Percentiles rank a stretch among this genome's conserved stretches.
These are phyloP conservation scores for Aspergillus sp. DNA, from an alignment of 2,329 filamentous ascomycete genomes.

Conservation along the genomic window DNA sequence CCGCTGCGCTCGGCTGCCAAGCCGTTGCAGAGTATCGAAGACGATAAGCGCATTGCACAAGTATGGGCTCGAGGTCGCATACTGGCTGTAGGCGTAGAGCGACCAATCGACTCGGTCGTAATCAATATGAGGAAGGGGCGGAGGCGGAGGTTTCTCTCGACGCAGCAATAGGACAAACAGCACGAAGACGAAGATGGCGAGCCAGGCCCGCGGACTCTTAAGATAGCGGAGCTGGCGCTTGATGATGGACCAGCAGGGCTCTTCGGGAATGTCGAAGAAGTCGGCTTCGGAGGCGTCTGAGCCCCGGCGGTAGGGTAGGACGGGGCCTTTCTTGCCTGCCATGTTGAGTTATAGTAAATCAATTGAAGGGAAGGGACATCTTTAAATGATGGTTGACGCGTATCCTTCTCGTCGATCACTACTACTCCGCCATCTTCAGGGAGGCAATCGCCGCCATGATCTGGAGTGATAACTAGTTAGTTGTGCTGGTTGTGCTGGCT, in stretches of 20 bases:
- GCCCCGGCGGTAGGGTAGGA: constrained; percentile 29
- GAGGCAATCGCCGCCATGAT: background rate
- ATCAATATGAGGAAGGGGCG: constrained; percentile 28
- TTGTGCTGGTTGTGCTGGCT: background rate
- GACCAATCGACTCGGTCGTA: constrained; percentile 44
- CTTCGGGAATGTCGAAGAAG: constrained; percentile 41
- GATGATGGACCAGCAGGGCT: constrained; percentile 28
- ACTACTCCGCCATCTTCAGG: background rate
- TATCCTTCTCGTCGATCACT: background rate
- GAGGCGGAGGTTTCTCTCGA: constrained; percentile 21
- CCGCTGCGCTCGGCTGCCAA: constrained; percentile 43
- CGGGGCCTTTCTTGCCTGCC: constrained; percentile 16
- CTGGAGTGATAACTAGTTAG: background rate
- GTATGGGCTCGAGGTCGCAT: constrained; percentile 45
- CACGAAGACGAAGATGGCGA: constrained; percentile 25
- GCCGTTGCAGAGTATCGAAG: constrained; percentile 42
- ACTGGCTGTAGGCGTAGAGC: constrained; percentile 46
- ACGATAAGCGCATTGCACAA: constrained; percentile 48
- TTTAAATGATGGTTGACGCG: background rate
- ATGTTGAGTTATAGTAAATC: background rate
- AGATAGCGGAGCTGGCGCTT: constrained; percentile 36
- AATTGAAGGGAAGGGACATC: background rate
- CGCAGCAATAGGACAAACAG: constrained; percentile 31
- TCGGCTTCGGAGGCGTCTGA: constrained; percentile 37
- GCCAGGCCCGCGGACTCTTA: constrained; percentile 29